Evolutionary conservation across 371 early-diverging fungal genomes (phyloP).

Genomic region (Apophysomyces trapeziformis): DNA sequence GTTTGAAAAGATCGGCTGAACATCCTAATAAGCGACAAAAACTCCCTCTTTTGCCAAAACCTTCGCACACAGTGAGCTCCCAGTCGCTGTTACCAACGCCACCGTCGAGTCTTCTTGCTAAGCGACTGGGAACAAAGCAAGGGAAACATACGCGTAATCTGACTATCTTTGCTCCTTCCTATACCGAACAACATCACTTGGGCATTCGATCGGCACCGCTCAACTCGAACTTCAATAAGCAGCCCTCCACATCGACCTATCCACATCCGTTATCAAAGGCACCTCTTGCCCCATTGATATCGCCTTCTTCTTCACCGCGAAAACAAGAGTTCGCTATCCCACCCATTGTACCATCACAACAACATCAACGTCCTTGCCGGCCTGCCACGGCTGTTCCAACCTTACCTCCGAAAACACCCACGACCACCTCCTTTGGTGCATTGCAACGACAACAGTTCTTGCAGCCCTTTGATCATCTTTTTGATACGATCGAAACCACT

Average conservation of each 20-base stretch:
- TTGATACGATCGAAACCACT: conserved; percentile 64
- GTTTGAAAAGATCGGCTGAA: neutral
- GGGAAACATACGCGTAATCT: conserved; percentile 58
- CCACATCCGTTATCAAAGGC: conserved; percentile 13
- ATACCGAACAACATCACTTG: conserved; percentile 50
- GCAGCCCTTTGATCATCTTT: conserved; percentile 63
- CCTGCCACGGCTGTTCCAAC: conserved; percentile 27
- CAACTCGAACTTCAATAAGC: conserved; percentile 46
- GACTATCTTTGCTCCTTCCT: conserved; percentile 64
- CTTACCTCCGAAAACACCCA: conserved; percentile 33
- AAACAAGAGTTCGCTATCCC: conserved; percentile 53
- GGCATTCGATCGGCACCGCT: conserved; percentile 61
- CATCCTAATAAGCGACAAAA: conserved; percentile 12
- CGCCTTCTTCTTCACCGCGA: conserved; percentile 26
- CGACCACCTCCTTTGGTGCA: conserved; percentile 35
- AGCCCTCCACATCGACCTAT: conserved; percentile 8
- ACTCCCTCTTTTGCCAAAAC: conserved; percentile 32
- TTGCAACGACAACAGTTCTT: conserved; percentile 49
- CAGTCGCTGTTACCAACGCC: conserved; percentile 33
- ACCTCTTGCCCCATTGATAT: conserved; percentile 33
- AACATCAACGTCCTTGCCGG: conserved; percentile 22
- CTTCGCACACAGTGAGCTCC: conserved; percentile 45
- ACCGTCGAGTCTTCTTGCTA: conserved; percentile 34
- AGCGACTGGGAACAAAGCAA: conserved; percentile 35
- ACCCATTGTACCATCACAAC: conserved; percentile 58